phyloP scores from a whole-genome alignment of 2,329 filamentous ascomycete species.

The Diatrype stigma region DNA sequence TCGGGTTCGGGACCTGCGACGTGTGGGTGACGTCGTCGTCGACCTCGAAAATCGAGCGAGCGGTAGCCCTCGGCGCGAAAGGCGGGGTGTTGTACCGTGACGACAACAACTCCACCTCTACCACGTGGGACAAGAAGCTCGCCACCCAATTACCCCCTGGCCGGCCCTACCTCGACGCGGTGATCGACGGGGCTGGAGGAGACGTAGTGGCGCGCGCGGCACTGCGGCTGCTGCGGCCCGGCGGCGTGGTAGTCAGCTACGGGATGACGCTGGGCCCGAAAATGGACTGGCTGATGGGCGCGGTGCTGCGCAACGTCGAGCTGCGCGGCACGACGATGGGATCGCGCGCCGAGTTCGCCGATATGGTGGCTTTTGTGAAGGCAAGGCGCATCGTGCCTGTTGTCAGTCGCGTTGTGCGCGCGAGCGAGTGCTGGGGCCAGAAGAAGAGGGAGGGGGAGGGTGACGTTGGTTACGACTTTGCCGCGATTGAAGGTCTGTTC shows the following conservation, averaged over 20 bases:
- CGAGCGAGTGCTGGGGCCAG: no score
- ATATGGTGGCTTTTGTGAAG: slow-evolving; percentile 81
- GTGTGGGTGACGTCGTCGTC: slow-evolving; percentile 80
- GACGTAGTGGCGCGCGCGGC: slow-evolving; percentile 66
- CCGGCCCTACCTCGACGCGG: slow-evolving; percentile 69
- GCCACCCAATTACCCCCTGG: slow-evolving; percentile 57
- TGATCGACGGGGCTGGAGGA: slow-evolving; percentile 88
- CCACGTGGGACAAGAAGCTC: slow-evolving; percentile 73
- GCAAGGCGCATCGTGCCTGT: slow-evolving; percentile 71
- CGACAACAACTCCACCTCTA: slow-evolving; percentile 32
- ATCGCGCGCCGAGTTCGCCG: slow-evolving; percentile 80
- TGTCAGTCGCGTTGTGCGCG: slow-evolving; percentile 69
- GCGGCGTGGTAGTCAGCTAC: slow-evolving; percentile 81
- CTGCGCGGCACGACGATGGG: slow-evolving; percentile 88
- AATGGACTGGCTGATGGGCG: slow-evolving; percentile 82
- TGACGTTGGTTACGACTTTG: no score
- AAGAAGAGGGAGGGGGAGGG: no score
- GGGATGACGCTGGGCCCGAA: slow-evolving; percentile 86
- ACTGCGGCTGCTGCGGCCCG: slow-evolving; percentile 68
- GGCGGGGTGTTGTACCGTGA: slow-evolving; percentile 83
- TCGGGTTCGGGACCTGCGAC: slow-evolving; percentile 66
- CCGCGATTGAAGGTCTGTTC: slow-evolving; percentile 78
- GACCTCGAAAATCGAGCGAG: slow-evolving; percentile 69
- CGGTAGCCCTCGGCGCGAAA: slow-evolving; percentile 66
- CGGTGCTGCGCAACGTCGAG: slow-evolving; percentile 84